Evolutionary conservation across 495 filamentous ascomycete species (phyloP), one percentile per base, ranked within the genome.

Genomic region (Neurospora terricola): DNA sequence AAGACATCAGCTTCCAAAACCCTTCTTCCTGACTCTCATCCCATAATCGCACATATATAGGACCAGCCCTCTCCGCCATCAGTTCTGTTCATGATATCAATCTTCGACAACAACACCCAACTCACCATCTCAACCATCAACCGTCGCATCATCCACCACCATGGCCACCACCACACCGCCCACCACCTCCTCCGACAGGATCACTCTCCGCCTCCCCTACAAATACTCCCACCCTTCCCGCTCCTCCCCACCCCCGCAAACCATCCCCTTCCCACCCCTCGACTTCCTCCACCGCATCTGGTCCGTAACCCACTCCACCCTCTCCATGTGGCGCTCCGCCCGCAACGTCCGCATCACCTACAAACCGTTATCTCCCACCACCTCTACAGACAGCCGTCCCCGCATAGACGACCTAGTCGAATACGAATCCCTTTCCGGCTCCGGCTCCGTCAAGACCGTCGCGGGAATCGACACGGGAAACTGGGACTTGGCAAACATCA

Each of bases 291-390:
- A 81, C 42, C 85, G 90, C 34, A 91, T 89, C 70, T 94, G 92
- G 92, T 83, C 88, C 77, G 91, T 94, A 30, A 91, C 90, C 18
- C 89, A 92, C 83, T 91, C 90, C 12, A 94, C 90, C 39, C 88
- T 96, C 3, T 86, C 88, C 27, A 91, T 94, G 86, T 94, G 92
- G 92, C 84, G 86, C 71, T 82, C 82, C 38, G 87, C 88, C 48
- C 89, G 88, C 77, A 94, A 94, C 81, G 91, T 94, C 69, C 85
- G 86, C 72, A 94, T 94, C 76, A 91, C 89, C 43, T 94, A 94
- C 83, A 83, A 76, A 11, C 79, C 84, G 0, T 84, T 90, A 1
- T 78, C 84, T 0, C 48, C 81, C 27, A 72, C 71, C 4, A n/a
- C 72, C 7, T 34, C n/a, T n/a, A n/a, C 34, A 34, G 69, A 76